Percentiles rank a stretch among this genome's conserved stretches.
phyloP scores from a whole-genome alignment of 2,329 filamentous ascomycete species.

The Cadophora sp. region DNA sequence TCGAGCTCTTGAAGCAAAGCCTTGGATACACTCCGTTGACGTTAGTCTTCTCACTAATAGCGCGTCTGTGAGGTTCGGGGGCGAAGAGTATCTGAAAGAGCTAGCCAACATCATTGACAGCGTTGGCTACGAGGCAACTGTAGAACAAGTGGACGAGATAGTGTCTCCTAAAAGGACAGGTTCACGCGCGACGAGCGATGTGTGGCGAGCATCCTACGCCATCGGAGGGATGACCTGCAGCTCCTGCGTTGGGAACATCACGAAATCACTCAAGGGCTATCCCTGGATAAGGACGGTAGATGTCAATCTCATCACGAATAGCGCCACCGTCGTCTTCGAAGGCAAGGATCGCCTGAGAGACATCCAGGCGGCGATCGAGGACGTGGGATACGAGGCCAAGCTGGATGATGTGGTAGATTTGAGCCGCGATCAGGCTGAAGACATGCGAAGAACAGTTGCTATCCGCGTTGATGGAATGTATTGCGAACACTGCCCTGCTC shows the following conservation, averaged over 20 bases:
- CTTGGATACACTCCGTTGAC: too few relatives aligned
- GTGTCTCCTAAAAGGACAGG: conserved; percentile 21
- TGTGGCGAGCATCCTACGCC: conserved; percentile 56
- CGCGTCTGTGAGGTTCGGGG: too few relatives aligned
- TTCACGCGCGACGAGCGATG: conserved; percentile 36
- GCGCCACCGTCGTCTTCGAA: conserved; percentile 53
- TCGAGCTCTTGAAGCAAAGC: too few relatives aligned
- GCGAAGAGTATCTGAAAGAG: too few relatives aligned
- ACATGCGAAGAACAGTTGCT: conserved; percentile 51
- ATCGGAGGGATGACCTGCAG: conserved; percentile 65
- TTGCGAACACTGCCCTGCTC: conserved; percentile 72
- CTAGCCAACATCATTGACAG: too few relatives aligned
- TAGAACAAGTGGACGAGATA: too few relatives aligned
- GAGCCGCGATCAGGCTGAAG: conserved; percentile 23
- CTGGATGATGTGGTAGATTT: conserved; percentile 55
- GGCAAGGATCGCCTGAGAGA: conserved; percentile 52
- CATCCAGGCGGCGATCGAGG: conserved; percentile 58
- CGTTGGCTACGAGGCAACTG: too few relatives aligned
- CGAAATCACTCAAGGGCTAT: conserved; percentile 52
- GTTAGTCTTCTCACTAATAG: too few relatives aligned
- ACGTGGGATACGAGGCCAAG: conserved; percentile 70
- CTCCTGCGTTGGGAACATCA: conserved; percentile 58
- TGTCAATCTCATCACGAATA: conserved; percentile 60
- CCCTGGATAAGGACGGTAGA: conserved; percentile 54
- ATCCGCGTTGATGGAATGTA: conserved; percentile 76